Percentiles rank a stretch among this genome's conserved stretches.
These are phyloP conservation scores for Niebla homalea DNA, from an alignment of 495 filamentous ascomycete genomes.

Conservation along the genomic window DNA sequence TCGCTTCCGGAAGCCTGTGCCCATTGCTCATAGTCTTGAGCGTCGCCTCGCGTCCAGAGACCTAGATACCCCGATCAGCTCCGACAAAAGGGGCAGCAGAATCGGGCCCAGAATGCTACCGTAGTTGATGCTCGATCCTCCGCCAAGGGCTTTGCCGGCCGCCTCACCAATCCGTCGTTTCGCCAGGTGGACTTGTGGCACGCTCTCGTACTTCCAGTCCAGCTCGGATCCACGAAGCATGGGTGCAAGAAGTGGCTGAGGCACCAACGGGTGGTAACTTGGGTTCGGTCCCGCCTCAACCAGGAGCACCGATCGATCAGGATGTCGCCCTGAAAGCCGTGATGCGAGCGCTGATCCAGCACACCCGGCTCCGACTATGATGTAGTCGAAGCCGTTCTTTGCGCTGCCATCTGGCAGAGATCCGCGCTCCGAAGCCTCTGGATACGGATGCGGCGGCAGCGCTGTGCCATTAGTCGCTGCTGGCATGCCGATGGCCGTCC, in stretches of 20 bases:
- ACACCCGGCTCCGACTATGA: constrained; percentile 32
- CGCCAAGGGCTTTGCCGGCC: constrained; percentile 27
- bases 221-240: constrained; percentile 18
- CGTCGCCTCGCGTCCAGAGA: constrained; percentile 24
- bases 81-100: too few species aligned
- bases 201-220: constrained; percentile 24
- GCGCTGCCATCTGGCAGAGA: too few species aligned
- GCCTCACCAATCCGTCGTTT: constrained; percentile 14
- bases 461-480: too few species aligned
- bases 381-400: constrained; percentile 16
- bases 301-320: constrained; percentile 14
- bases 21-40: constrained; percentile 28
- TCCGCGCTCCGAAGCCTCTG: too few species aligned
- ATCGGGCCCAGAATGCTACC: not conserved
- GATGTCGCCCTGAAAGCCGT: constrained; percentile 16
- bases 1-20: constrained; percentile 20
- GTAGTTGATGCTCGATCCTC: constrained; percentile 16
- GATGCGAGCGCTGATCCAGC: constrained; percentile 31
- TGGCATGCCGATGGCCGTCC: too few species aligned
- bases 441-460: too few species aligned
- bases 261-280: constrained; percentile 11
- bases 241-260: constrained; percentile 7
- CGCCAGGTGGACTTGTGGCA: constrained; percentile 19
- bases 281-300: constrained; percentile 22
- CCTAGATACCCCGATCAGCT: too few species aligned